phyloP scores from a whole-genome alignment of 139 green algal species.

The Chlamydomonas incerta region DNA sequence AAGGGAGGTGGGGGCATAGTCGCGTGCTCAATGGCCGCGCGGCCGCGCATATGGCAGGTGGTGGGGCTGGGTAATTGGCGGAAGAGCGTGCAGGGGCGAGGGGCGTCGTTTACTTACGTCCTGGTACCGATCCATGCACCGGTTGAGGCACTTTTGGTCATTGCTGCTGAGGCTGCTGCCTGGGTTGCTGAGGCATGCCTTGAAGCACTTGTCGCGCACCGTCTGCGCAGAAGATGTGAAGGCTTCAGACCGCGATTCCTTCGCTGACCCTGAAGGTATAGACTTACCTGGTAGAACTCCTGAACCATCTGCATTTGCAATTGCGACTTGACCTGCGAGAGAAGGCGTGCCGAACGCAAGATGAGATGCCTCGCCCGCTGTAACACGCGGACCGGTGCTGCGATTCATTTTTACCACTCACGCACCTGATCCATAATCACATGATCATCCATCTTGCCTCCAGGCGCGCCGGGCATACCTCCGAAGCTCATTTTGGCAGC shows the following conservation, averaged over 20 bases:
- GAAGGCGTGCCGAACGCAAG: not conserved
- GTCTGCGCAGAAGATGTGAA: slow-evolving; percentile 69
- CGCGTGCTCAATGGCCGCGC: too few species aligned
- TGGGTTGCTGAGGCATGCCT: slow-evolving; percentile 90
- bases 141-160: slow-evolving; percentile 89
- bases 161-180: slow-evolving; percentile 85
- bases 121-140: slow-evolving; percentile 93
- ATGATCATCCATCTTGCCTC: slow-evolving; percentile 21
- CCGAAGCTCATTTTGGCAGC: slow-evolving; percentile 31
- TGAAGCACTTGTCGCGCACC: slow-evolving; percentile 96
- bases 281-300: slow-evolving; percentile 67
- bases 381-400: too few species aligned
- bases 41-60: too few species aligned
- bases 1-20: too few species aligned
- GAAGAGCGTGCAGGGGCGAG: too few species aligned
- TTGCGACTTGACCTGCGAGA: slow-evolving; percentile 58
- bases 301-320: slow-evolving; percentile 64
- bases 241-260: too few species aligned
- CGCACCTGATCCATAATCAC: slow-evolving; percentile 41
- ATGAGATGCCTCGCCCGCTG: not conserved
- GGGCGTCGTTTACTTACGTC: slow-evolving; percentile 82
- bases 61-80: too few species aligned
- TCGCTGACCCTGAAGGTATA: too few species aligned
- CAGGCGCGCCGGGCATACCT: not conserved
- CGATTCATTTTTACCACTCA: too few species aligned